A percentile compares a stretch with the other conserved stretches of the same genome.
Evolutionary conservation across 78 protist genomes (phyloP).

Genomic region (Dictyostelium firmibasis): DNA sequence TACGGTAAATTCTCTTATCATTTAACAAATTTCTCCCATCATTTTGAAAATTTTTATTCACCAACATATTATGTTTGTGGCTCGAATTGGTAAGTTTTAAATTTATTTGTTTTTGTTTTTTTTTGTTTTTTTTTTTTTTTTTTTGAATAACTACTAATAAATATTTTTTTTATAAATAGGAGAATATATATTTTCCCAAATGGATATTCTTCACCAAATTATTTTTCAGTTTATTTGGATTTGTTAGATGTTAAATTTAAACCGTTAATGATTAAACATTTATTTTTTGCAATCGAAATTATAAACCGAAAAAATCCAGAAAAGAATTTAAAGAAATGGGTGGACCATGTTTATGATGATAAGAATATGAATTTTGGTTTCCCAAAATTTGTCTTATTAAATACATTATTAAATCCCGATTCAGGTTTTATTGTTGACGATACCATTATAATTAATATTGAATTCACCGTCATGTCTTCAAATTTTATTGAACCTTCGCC

Average conservation of each 20-base stretch:
- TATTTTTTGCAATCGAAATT: slow-evolving; percentile 76
- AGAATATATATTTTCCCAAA: slow-evolving; percentile 74
- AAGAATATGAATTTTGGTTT: slow-evolving; percentile 80
- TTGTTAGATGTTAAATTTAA: slow-evolving; percentile 72
- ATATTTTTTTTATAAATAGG: neutral
- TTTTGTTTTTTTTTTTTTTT: neutral
- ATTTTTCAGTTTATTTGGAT: slow-evolving; percentile 76
- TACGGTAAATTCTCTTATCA: slow-evolving; percentile 59
- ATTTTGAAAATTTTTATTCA: slow-evolving; percentile 75
- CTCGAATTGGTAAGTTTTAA: slow-evolving; percentile 44
- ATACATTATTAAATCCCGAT: slow-evolving; percentile 42
- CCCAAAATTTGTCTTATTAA: slow-evolving; percentile 66
- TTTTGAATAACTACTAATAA: neutral
- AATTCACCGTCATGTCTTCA: slow-evolving; percentile 77
- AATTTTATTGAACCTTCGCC: slow-evolving; percentile 47
- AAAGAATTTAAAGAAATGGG: slow-evolving; percentile 76
- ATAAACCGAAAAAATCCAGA: slow-evolving; percentile 68
- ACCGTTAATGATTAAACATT: slow-evolving; percentile 68
- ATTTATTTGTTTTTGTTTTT: neutral
- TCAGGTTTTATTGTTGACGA: slow-evolving; percentile 69
- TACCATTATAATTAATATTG: slow-evolving; percentile 65
- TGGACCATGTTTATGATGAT: slow-evolving; percentile 63
- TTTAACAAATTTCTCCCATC: slow-evolving; percentile 58
- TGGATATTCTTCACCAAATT: slow-evolving; percentile 72
- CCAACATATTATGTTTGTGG: slow-evolving; percentile 76